Evolutionary conservation across 2,329 filamentous ascomycete genomes (phyloP), one percentile per base, ranked within the genome.

Genomic region (Coniochaeta prunicola): DNA sequence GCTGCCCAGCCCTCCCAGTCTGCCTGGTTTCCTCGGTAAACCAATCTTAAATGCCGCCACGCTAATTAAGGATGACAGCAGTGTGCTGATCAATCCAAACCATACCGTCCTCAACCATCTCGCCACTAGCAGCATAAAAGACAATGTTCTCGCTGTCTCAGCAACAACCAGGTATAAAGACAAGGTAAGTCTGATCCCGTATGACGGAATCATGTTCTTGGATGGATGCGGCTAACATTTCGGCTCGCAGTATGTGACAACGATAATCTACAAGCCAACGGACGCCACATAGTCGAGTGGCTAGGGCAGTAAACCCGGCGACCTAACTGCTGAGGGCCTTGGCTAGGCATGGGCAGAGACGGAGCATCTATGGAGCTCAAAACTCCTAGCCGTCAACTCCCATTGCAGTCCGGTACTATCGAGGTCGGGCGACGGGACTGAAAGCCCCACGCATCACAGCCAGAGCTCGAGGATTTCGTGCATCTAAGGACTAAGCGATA

Each of bases 41-140:
- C 94, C 92, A 33, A 97, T 99, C 60, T 76, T 99, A 64, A 99
- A 99, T 72, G 90, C 90, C 55, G 88, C 87, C 2, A 92, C 91
- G 28, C 87, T 93, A 7, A 91, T 96, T 81, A 97, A 97, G 77
- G 94, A 99, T 71, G 94, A 99, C 74, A 96, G 93, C 73, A 97
- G 92, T 74, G 94, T 99, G 61, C 77, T 99, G 63, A 94, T 91
- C 65, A 93, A 97, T 83, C 94, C 94, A 15, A 99, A 97, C 68
- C 93, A 99, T 69, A 97, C 94, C 0, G 91, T 97, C 33, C 77
- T 99, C 63, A 99, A 99, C 66, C 94, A 99, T 73, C 78, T 99
- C 65, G 93, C 93, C 55, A 99, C 94, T 3, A 97, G 93, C 74
- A 97, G 92, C 73, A 99, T 99, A 74, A 97, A 96, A 78, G 92